Conservation (phyloP, 2,329 filamentous ascomycete species). For the Diaporthe australafricana region DNA sequence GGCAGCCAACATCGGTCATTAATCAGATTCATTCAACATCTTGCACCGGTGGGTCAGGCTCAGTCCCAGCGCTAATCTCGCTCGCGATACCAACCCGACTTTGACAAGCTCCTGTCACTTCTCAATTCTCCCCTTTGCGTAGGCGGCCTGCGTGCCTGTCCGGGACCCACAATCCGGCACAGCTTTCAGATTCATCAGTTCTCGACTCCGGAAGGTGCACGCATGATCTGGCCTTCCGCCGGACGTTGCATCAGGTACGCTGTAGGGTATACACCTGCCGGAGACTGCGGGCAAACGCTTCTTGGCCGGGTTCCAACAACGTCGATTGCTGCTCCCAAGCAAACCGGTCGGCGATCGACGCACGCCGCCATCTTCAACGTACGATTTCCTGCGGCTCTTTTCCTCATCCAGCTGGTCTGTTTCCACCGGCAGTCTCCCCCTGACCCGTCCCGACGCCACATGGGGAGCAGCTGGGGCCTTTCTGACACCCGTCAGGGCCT, state of each 20-base stretch:
- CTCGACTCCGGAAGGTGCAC: neutral
- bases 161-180: conserved; percentile 33
- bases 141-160: conserved; percentile 5
- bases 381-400: conserved; percentile 17
- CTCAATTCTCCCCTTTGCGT: conserved; percentile 19
- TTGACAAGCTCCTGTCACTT: conserved; percentile 32
- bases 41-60: conserved; percentile 22
- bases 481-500: conserved; percentile 15
- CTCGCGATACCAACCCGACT: conserved; percentile 22
- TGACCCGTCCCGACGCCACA: conserved; percentile 11
- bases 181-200: conserved; percentile 30
- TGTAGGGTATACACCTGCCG: neutral
- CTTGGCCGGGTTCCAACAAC: no score
- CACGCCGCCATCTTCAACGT: conserved; percentile 21
- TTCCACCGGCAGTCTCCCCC: conserved; percentile 15
- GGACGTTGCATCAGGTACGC: conserved; percentile 2
- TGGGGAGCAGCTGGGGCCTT: neutral
- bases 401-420: conserved; percentile 24
- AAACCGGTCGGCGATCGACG: conserved; percentile 24
- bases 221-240: conserved; percentile 22
- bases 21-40: conserved; percentile 12
- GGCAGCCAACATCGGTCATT: conserved; percentile 16
- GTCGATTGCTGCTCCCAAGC: conserved; percentile 3
- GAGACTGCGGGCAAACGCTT: neutral
- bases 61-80: conserved; percentile 15